These are phyloP conservation scores for Intubia oerlemansii DNA, from an alignment of 2,329 filamentous ascomycete species.

Conservation along the genomic window DNA sequence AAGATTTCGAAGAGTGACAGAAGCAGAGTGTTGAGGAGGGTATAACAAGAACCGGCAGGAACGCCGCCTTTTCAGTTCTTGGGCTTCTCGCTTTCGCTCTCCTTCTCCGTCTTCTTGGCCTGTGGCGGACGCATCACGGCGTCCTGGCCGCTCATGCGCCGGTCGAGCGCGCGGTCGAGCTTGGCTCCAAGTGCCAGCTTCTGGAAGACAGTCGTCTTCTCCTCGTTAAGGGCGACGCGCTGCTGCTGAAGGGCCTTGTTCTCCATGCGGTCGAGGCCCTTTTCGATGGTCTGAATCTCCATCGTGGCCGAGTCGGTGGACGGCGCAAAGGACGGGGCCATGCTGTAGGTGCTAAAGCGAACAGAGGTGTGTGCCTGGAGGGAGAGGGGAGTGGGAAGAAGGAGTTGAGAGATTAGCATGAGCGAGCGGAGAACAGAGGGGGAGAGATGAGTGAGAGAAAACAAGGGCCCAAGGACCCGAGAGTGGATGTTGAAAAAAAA, in stretches of 20 bases:
- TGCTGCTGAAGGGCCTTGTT: constrained; percentile 71
- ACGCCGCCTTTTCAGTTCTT: constrained; percentile 12
- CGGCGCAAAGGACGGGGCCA: constrained; percentile 36
- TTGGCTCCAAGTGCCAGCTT: constrained; percentile 81
- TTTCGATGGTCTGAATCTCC: constrained; percentile 49
- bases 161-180: constrained; percentile 66
- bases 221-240: constrained; percentile 55
- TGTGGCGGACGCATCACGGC: constrained; percentile 50
- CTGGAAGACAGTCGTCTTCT: constrained; percentile 64
- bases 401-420: no score
- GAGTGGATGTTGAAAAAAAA: no score
- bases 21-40: no score
- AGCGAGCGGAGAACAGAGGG: no score
- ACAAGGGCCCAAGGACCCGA: no score
- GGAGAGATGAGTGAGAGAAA: background rate
- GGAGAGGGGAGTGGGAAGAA: background rate
- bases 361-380: constrained; percentile 29
- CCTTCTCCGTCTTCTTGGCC: constrained; percentile 5
- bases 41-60: no score
- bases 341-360: constrained; percentile 38
- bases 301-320: constrained; percentile 32
- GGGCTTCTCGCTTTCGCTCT: constrained; percentile 15
- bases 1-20: no score
- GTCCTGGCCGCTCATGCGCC: constrained; percentile 75
- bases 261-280: constrained; percentile 68